phyloP scores from a whole-genome alignment of 2,329 filamentous ascomycete species.

The Fusarium burgessii region DNA sequence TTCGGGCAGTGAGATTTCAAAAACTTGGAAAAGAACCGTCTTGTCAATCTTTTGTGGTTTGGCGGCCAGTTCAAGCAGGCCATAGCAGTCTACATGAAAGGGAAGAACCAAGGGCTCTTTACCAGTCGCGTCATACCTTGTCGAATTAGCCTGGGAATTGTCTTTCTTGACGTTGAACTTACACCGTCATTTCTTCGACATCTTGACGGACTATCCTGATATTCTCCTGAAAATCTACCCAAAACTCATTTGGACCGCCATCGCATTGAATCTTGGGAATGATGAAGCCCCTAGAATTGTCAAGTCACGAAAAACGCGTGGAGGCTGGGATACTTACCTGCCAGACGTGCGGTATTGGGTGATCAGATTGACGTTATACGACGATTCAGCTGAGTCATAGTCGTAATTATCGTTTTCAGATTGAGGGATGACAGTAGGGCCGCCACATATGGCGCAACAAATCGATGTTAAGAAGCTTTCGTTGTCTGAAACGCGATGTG shows the following conservation, averaged over 20 bases:
- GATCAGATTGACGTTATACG: not conserved
- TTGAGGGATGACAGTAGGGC: not conserved
- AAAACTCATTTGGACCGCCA: not conserved
- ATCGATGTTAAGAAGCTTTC: too few relatives aligned
- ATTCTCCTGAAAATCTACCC: not conserved
- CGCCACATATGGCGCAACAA: not conserved
- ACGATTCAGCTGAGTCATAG: not conserved
- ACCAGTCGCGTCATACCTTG: not conserved
- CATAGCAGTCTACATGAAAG: too few relatives aligned
- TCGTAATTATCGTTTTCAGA: too few relatives aligned
- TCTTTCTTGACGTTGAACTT: too few relatives aligned
- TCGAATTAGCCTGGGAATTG: fast-evolving
- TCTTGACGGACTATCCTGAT: not conserved
- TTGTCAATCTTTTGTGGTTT: not conserved
- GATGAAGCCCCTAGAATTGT: not conserved
- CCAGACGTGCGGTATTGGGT: not conserved
- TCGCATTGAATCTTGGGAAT: not conserved
- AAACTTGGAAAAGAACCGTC: too few relatives aligned
- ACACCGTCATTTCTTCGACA: not conserved
- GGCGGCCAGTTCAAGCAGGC: too few relatives aligned
- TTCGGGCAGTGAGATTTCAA: too few relatives aligned
- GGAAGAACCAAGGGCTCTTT: too few relatives aligned
- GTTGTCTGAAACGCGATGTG: too few relatives aligned
- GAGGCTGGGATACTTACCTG: too few relatives aligned
- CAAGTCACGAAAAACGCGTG: too few relatives aligned